Conservation (phyloP, 257 asterid species). For the Penstemon barbatus region DNA sequence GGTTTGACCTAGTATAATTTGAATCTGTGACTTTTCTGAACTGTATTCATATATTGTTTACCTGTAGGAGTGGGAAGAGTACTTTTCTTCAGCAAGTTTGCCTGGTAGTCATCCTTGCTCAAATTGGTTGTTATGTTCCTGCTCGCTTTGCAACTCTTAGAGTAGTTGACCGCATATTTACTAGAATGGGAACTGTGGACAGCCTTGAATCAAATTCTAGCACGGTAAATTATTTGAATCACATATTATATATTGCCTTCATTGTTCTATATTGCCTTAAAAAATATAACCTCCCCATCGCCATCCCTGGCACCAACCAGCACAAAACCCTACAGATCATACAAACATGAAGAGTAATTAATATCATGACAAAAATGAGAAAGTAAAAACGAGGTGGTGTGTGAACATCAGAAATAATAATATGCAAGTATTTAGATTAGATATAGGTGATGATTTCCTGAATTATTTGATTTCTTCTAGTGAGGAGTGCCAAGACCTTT, state of each 20-base stretch:
- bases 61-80: conserved; percentile 94
- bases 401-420: neutral
- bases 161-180: conserved; percentile 89
- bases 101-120: conserved; percentile 87
- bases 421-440: conserved; percentile 1
- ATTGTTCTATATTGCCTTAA: neutral
- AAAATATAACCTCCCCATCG: conserved; percentile 13
- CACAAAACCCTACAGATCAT: conserved; percentile 13
- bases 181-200: conserved; percentile 98
- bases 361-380: neutral
- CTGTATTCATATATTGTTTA: conserved; percentile 25
- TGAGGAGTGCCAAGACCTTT: neutral
- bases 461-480: neutral
- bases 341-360: conserved; percentile 11
- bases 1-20: conserved; percentile 22
- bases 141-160: conserved; percentile 85
- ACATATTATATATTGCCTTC: conserved; percentile 18
- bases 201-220: conserved; percentile 92
- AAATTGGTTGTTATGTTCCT: conserved; percentile 95
- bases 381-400: neutral
- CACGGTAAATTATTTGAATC: conserved; percentile 54
- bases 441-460: neutral
- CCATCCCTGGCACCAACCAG: neutral
- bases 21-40: conserved; percentile 21
- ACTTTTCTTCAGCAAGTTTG: conserved; percentile 97